A percentile compares a stretch with the other conserved stretches of the same genome.
These are phyloP conservation scores for Mastigamoeba balamuthi DNA, from an alignment of 78 protist genomes.

Conservation along the genomic window DNA sequence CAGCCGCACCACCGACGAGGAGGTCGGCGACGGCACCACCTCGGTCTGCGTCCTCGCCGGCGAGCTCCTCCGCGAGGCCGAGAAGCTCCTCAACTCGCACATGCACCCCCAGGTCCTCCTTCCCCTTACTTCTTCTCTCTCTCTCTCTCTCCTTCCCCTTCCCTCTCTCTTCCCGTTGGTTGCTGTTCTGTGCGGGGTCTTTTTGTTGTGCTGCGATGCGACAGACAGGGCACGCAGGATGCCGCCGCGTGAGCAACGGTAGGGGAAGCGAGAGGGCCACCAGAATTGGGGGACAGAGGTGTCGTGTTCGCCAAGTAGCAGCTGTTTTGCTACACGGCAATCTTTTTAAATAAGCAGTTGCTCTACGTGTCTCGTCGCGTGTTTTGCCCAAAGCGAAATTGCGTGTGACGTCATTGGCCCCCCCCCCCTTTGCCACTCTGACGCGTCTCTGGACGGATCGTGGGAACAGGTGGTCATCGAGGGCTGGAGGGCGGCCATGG, in stretches of 20 bases:
- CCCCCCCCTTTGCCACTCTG: no score
- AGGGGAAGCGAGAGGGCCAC: no score
- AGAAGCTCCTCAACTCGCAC: constrained; percentile 71
- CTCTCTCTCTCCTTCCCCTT: neutral
- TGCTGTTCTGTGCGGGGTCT: no score
- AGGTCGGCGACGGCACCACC: constrained; percentile 99
- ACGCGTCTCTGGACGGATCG: no score
- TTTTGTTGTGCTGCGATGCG: no score
- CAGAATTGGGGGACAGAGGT: no score
- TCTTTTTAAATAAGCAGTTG: no score
- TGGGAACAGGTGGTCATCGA: neutral
- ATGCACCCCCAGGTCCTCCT: constrained; percentile 97
- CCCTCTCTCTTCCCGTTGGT: neutral
- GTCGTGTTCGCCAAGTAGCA: no score
- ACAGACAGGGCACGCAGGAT: no score
- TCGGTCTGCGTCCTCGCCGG: constrained; percentile 92
- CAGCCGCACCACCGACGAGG: constrained; percentile 92
- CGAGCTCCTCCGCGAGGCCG: constrained; percentile 95
- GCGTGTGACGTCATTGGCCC: no score
- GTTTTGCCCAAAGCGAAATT: neutral
- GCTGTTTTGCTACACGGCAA: no score
- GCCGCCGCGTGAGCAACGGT: no score
- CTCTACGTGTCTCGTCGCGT: neutral
- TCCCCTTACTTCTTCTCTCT: neutral
- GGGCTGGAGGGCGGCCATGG: constrained; percentile 68